phyloP scores from a whole-genome alignment of 116 monocot genomes.

The Trichopus zeylanicus region DNA sequence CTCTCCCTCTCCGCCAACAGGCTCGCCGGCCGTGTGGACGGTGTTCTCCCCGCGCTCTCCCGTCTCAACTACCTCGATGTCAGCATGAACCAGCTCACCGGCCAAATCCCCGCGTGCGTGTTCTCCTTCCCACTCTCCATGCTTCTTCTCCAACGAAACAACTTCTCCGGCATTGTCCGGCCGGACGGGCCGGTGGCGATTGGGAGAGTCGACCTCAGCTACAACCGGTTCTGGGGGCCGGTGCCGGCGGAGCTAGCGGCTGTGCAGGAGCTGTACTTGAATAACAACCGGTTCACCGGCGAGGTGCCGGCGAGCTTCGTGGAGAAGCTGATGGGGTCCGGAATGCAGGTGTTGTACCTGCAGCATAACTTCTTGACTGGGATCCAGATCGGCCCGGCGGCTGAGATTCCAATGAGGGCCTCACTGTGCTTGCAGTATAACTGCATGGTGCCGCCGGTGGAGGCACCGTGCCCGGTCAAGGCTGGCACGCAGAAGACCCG shows the following conservation, averaged over 20 bases:
- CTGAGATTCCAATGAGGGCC: slow-evolving; percentile 46
- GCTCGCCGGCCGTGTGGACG: slow-evolving; percentile 34
- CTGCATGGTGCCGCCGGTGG: slow-evolving; percentile 82
- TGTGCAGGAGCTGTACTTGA: slow-evolving; percentile 44
- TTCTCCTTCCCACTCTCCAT: slow-evolving; percentile 27
- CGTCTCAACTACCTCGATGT: slow-evolving; percentile 52
- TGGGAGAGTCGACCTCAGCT: slow-evolving; percentile 44
- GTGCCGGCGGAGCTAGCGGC: slow-evolving; percentile 35
- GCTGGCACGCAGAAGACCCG: slow-evolving; percentile 51
- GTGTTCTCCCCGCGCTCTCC: slow-evolving; percentile 18
- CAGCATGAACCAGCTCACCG: slow-evolving; percentile 44
- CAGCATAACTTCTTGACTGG: slow-evolving; percentile 89
- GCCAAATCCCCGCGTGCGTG: slow-evolving; percentile 57
- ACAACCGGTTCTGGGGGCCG: slow-evolving; percentile 32
- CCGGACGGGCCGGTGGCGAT: slow-evolving; percentile 21
- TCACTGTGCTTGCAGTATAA: slow-evolving; percentile 76
- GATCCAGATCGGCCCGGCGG: slow-evolving; percentile 56
- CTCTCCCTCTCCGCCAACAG: slow-evolving; percentile 41
- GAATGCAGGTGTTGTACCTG: slow-evolving; percentile 59
- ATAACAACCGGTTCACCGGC: slow-evolving; percentile 55
- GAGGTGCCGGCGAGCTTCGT: slow-evolving; percentile 43
- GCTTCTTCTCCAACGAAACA: slow-evolving; percentile 40
- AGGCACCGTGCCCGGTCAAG: slow-evolving; percentile 54
- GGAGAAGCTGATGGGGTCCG: slow-evolving; percentile 36
- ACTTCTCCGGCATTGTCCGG: slow-evolving; percentile 20